phyloP scores from a whole-genome alignment of 306 rosid genomes.

The Quercus glauca region DNA sequence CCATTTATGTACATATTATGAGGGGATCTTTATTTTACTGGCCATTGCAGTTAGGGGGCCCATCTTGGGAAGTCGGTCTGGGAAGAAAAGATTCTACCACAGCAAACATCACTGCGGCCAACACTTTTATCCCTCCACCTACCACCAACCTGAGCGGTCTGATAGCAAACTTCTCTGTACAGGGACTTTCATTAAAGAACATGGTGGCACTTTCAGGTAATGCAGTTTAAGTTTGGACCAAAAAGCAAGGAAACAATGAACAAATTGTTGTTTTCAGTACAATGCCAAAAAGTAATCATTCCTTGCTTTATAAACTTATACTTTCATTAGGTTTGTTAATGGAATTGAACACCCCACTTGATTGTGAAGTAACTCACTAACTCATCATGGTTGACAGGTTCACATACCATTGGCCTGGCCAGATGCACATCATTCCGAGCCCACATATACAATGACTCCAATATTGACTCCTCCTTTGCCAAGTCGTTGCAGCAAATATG shows the following conservation, averaged over 20 bases:
- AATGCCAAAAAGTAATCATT: not conserved
- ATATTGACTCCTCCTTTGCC: conserved; percentile 44
- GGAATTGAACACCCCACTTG: not conserved
- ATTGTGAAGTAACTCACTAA: not conserved
- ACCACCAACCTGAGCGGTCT: conserved; percentile 17
- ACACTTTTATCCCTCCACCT: conserved; percentile 39
- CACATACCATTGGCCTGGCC: conserved; percentile 57
- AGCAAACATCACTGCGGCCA: conserved; percentile 50
- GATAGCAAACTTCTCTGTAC: conserved; percentile 34
- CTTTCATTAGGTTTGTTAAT: not conserved
- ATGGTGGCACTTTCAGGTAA: conserved; percentile 65
- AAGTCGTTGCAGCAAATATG: conserved; percentile 39
- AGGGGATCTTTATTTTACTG: not conserved
- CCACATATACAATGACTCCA: conserved; percentile 52
- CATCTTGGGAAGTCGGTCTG: conserved; percentile 50
- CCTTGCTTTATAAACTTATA: not conserved
- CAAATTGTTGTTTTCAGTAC: not conserved
- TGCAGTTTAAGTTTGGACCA: not conserved
- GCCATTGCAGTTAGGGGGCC: conserved; percentile 53
- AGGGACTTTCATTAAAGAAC: conserved; percentile 42
- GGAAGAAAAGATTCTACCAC: conserved; percentile 65
- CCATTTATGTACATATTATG: not conserved
- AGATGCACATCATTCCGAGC: conserved; percentile 40
- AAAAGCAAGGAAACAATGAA: not conserved
- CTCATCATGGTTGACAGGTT: conserved; percentile 31